Conservation (phyloP, 768 basidiomycete genomes). For the Naganishia antarctica region DNA sequence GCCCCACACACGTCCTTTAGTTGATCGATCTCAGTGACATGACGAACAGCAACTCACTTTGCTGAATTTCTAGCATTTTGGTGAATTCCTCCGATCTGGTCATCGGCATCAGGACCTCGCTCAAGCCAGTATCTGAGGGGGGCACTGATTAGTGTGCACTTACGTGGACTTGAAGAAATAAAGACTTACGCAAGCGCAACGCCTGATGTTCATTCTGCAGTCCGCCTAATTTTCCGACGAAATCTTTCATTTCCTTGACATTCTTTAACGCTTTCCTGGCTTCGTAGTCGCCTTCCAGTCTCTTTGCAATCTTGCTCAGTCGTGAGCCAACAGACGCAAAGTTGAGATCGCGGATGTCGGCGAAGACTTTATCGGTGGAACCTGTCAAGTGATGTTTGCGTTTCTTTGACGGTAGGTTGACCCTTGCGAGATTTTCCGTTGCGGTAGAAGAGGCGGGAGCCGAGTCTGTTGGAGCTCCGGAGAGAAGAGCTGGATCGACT, state of each 20-base stretch:
- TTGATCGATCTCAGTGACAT: background rate
- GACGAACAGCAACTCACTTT: conserved; percentile 59
- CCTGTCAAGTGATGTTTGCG: conserved; percentile 84
- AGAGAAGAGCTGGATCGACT: conserved; percentile 48
- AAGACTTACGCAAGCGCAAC: conserved; percentile 71
- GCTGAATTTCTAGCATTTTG: conserved; percentile 87
- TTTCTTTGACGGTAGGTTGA: conserved; percentile 57
- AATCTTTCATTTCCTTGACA: conserved; percentile 82
- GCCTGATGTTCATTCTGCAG: conserved; percentile 88
- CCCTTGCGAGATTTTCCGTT: background rate
- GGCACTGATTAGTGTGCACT: background rate
- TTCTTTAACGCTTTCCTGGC: conserved; percentile 82
- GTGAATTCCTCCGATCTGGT: conserved; percentile 85
- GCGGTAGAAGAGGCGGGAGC: conserved; percentile 20
- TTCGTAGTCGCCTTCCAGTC: conserved; percentile 90
- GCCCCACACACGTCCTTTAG: background rate
- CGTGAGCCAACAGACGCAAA: conserved; percentile 81
- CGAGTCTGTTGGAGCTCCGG: conserved; percentile 12
- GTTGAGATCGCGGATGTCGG: conserved; percentile 81
- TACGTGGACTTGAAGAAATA: no score
- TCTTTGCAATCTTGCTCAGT: conserved; percentile 72
- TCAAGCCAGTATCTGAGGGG: conserved; percentile 76
- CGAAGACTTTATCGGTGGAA: conserved; percentile 70
- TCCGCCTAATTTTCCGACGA: conserved; percentile 90
- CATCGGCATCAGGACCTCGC: conserved; percentile 80